Evolutionary conservation across 2,329 filamentous ascomycete genomes (phyloP).

Genomic region (Clarireedia homoeocarpa): DNA sequence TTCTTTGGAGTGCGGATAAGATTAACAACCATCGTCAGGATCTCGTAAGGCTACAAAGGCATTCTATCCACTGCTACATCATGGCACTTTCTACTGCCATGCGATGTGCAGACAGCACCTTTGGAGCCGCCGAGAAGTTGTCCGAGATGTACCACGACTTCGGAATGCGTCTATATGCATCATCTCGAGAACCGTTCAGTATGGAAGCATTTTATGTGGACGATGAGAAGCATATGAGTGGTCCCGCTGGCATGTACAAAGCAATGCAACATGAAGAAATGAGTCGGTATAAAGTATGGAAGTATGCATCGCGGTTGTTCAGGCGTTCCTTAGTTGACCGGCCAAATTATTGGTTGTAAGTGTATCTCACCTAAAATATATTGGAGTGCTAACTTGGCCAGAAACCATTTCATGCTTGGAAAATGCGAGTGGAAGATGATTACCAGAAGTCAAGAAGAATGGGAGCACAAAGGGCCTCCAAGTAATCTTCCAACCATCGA

Average conservation of each 20-base stretch:
- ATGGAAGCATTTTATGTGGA: slow-evolving; percentile 59
- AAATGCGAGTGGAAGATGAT: slow-evolving; percentile 71
- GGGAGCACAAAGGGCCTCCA: slow-evolving; percentile 31
- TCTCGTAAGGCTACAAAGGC: slow-evolving; percentile 29
- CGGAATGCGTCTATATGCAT: slow-evolving; percentile 59
- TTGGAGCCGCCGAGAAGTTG: slow-evolving; percentile 47
- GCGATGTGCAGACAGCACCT: slow-evolving; percentile 44
- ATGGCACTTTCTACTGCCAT: slow-evolving; percentile 60
- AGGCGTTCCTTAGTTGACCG: slow-evolving; percentile 49
- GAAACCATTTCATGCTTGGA: slow-evolving; percentile 59
- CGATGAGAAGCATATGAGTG: slow-evolving; percentile 53
- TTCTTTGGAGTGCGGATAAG: slow-evolving; percentile 34
- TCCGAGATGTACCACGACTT: slow-evolving; percentile 63
- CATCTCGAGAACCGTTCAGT: slow-evolving; percentile 57
- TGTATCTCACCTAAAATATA: slow-evolving; percentile 14
- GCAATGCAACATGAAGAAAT: slow-evolving; percentile 49
- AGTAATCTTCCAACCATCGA: slow-evolving; percentile 25
- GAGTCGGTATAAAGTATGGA: slow-evolving; percentile 54
- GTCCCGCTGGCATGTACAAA: slow-evolving; percentile 48
- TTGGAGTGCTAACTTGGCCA: slow-evolving; percentile 27
- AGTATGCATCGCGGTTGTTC: slow-evolving; percentile 54
- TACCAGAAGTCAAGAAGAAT: slow-evolving; percentile 35
- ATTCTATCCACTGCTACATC: slow-evolving; percentile 39
- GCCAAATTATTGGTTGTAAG: slow-evolving; percentile 55
- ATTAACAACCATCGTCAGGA: slow-evolving; percentile 32